Conservation (phyloP, 768 basidiomycete genomes). For the Boletus huronensis region DNA sequence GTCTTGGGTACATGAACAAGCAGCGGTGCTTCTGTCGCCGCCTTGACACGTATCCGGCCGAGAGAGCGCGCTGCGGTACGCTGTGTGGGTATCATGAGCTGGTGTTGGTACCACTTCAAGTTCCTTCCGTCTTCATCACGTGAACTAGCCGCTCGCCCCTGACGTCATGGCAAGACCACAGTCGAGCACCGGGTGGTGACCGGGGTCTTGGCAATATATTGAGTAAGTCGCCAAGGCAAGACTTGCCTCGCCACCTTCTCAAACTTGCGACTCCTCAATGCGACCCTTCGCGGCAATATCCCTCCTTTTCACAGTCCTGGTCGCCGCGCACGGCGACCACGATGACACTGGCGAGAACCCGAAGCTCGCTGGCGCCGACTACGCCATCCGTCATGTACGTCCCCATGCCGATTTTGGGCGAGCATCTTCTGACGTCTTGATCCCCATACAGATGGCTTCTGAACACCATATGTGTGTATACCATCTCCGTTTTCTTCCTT, state of each 20-base stretch:
- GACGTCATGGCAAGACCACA: too few relatives aligned
- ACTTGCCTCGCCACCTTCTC: neutral
- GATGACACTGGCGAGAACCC: constrained; percentile 55
- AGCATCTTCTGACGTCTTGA: constrained; percentile 11
- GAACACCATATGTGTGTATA: constrained; percentile 78
- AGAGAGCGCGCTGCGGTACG: constrained; percentile 27
- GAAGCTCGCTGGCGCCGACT: constrained; percentile 47
- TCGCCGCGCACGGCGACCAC: constrained; percentile 62
- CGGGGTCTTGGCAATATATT: constrained; percentile 17
- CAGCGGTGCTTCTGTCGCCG: constrained; percentile 4
- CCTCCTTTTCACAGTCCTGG: constrained; percentile 34
- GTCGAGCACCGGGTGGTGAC: too few relatives aligned
- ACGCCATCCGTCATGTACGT: constrained; percentile 90
- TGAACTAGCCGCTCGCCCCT: too few relatives aligned
- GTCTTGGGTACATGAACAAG: constrained; percentile 6
- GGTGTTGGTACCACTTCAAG: neutral
- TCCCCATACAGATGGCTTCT: constrained; percentile 65
- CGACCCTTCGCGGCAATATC: constrained; percentile 43
- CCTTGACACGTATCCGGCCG: constrained; percentile 17
- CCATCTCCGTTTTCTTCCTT: neutral
- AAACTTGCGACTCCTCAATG: constrained; percentile 38
- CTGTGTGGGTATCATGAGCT: constrained; percentile 31
- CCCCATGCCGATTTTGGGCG: constrained; percentile 5
- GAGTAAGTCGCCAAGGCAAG: neutral
- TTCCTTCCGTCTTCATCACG: too few relatives aligned